Conservation (phyloP, 257 asterid genomes). For the Ajuga chamaepitys region DNA sequence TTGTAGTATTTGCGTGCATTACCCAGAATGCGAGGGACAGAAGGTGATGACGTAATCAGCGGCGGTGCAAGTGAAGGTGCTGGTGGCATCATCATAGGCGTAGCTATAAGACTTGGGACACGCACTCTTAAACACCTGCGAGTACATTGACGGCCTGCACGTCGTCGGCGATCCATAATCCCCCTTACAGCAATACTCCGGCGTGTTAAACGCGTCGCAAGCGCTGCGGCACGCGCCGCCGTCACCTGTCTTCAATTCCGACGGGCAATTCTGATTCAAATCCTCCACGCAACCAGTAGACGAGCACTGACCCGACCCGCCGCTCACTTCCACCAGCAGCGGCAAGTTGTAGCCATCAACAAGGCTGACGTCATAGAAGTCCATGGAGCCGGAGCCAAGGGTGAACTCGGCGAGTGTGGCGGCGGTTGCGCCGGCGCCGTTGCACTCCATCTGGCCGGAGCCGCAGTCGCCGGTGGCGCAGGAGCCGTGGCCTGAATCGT, state of each 20-base stretch:
- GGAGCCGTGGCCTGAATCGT: constrained; percentile 40
- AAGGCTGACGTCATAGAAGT: constrained; percentile 75
- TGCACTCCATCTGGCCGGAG: constrained; percentile 60
- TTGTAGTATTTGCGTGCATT: background rate
- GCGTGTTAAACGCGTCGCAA: constrained; percentile 57
- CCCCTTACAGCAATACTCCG: constrained; percentile 63
- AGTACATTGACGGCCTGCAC: constrained; percentile 58
- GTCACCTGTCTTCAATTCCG: constrained; percentile 38
- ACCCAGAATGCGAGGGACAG: constrained; percentile 44
- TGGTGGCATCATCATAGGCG: constrained; percentile 65
- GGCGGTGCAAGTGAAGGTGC: constrained; percentile 64
- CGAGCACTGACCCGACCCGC: constrained; percentile 62
- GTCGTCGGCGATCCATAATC: constrained; percentile 54
- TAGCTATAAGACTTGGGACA: constrained; percentile 75
- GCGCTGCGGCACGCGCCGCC: constrained; percentile 79
- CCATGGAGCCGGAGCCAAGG: constrained; percentile 67
- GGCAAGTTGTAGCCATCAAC: constrained; percentile 83
- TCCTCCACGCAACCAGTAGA: constrained; percentile 68
- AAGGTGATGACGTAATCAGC: constrained; percentile 68
- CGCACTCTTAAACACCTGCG: constrained; percentile 58
- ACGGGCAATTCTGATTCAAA: constrained; percentile 48
- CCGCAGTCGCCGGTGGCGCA: constrained; percentile 76
- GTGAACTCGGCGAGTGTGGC: constrained; percentile 83
- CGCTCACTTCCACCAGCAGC: constrained; percentile 45
- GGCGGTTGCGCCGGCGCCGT: constrained; percentile 68